Conservation (phyloP, 495 filamentous ascomycete species). For the Aspergillus saccharolyticus region DNA sequence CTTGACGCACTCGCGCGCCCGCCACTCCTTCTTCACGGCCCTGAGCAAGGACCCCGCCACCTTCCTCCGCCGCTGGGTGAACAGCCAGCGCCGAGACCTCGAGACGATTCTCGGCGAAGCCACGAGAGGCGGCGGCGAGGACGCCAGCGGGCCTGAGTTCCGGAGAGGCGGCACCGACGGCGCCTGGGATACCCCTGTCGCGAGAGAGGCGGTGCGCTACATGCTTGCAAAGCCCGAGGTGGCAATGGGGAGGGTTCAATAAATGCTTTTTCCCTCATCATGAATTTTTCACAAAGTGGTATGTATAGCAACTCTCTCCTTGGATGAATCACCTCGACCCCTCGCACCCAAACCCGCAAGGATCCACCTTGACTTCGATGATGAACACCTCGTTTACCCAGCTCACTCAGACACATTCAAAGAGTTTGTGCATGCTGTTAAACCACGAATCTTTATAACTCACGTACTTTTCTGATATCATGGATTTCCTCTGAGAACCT, state of each 20-base stretch:
- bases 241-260: slow-evolving; percentile 17
- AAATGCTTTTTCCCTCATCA: not conserved
- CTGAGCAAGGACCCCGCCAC: slow-evolving; percentile 74
- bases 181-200: slow-evolving; percentile 49
- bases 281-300: not conserved
- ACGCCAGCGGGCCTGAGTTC: slow-evolving; percentile 54
- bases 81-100: slow-evolving; percentile 81
- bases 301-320: not conserved
- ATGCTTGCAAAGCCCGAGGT: slow-evolving; percentile 46
- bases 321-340: too few relatives aligned
- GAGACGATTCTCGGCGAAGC: slow-evolving; percentile 86
- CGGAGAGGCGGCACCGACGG: slow-evolving; percentile 49
- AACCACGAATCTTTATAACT: not conserved
- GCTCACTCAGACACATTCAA: not conserved
- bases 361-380: not conserved
- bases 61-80: slow-evolving; percentile 80
- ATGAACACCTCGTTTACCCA: not conserved
- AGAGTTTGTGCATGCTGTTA: not conserved
- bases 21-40: slow-evolving; percentile 73
- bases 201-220: slow-evolving; percentile 45
- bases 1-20: slow-evolving; percentile 71
- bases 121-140: slow-evolving; percentile 60
- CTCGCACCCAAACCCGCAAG: too few relatives aligned
- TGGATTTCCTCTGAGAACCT: slow-evolving; percentile 12
- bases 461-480: not conserved